Evolutionary conservation across 208 protist species (phyloP).

Genomic region (Trypanosoma boissoni): DNA sequence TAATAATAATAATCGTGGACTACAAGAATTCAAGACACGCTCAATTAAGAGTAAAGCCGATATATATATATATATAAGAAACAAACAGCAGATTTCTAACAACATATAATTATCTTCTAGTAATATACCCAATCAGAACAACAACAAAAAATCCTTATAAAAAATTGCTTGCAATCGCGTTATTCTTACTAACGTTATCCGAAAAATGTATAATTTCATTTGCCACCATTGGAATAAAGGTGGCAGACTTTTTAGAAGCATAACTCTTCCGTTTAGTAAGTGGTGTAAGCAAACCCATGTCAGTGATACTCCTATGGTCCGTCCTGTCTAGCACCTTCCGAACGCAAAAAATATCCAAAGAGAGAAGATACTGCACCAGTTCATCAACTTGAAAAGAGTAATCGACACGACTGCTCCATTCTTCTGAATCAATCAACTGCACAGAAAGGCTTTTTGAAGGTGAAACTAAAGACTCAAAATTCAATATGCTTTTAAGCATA

Average conservation of each 20-base stretch:
- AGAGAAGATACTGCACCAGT: background rate
- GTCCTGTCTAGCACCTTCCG: constrained; percentile 1
- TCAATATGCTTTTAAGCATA: background rate
- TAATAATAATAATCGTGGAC: background rate
- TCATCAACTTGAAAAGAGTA: background rate
- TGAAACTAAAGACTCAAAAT: background rate
- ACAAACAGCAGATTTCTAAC: too few species aligned
- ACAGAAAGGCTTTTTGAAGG: constrained; percentile 2
- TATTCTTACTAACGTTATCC: background rate
- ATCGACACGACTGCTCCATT: constrained; percentile 8
- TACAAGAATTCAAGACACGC: too few species aligned
- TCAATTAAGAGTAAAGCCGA: too few species aligned
- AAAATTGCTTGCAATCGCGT: background rate
- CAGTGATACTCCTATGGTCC: constrained; percentile 14
- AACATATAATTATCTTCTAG: background rate
- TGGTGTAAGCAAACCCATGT: constrained; percentile 19
- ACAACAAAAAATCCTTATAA: background rate
- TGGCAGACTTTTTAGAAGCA: constrained; percentile 18
- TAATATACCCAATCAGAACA: background rate
- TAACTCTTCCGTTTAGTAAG: constrained; percentile 5
- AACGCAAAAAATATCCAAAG: constrained; percentile 2
- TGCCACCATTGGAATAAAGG: constrained; percentile 13
- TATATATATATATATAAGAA: too few species aligned
- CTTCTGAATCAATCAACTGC: constrained; percentile 17
- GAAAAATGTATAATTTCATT: constrained; percentile 17